Conservation (phyloP, 2,329 filamentous ascomycete species). For the Aspergillus japonicus region DNA sequence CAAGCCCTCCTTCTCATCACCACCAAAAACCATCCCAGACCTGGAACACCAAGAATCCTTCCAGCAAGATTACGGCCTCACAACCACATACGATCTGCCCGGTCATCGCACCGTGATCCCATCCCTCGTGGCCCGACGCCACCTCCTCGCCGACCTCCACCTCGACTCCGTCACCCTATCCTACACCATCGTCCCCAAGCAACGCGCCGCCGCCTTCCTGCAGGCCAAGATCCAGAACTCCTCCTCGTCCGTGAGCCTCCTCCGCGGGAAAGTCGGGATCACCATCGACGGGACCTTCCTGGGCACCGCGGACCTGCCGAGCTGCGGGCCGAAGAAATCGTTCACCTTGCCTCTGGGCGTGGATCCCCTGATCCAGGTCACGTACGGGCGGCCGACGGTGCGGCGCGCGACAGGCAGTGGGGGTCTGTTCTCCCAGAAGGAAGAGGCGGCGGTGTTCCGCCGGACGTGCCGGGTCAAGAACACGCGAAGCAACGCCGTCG, state of each 20-base stretch:
- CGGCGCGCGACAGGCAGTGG: constrained; percentile 20
- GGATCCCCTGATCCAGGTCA: constrained; percentile 32
- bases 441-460: constrained; percentile 31
- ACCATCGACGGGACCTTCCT: constrained; percentile 33
- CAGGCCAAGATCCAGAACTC: constrained; percentile 42
- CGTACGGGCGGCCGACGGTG: constrained; percentile 31
- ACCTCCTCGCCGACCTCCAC: constrained; percentile 40
- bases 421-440: constrained; percentile 31
- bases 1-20: constrained; percentile 8
- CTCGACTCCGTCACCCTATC: constrained; percentile 36
- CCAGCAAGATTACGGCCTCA: constrained; percentile 43
- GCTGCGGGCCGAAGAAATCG: constrained; percentile 27
- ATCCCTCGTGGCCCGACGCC: constrained; percentile 35
- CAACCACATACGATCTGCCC: constrained; percentile 43
- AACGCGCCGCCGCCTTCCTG: constrained; percentile 41
- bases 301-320: constrained; percentile 26
- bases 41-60: constrained; percentile 33
- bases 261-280: constrained; percentile 27
- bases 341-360: constrained; percentile 35
- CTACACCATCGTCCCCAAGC: constrained; percentile 42
- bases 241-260: constrained; percentile 32
- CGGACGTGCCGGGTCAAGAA: constrained; percentile 33
- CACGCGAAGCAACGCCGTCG: constrained; percentile 28
- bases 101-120: constrained; percentile 38
- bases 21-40: constrained; percentile 2